Percentiles rank a stretch among this genome's conserved stretches.
Conservation (phyloP, 2,329 filamentous ascomycete species). For the Microsporum audouinii region DNA sequence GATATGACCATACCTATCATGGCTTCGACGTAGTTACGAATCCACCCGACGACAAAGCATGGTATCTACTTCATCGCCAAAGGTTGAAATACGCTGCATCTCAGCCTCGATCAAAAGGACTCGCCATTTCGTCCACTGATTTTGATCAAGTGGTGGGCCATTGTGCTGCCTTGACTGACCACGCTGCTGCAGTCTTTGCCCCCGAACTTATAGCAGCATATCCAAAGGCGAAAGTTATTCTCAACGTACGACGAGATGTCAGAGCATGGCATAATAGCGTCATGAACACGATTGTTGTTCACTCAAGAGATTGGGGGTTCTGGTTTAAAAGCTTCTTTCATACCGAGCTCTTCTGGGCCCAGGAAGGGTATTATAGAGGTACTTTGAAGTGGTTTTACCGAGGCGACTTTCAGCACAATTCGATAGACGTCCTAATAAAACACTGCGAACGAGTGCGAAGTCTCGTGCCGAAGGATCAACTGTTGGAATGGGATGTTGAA, state of each 20-base stretch:
- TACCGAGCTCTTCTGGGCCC: background rate
- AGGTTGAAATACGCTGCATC: conserved; percentile 33
- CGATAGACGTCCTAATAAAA: conserved; percentile 18
- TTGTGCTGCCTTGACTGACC: conserved; percentile 51
- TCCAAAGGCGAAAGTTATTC: conserved; percentile 59
- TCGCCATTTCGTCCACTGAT: background rate
- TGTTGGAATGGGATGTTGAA: conserved; percentile 44
- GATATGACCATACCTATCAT: conserved; percentile 60
- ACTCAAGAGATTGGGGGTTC: background rate
- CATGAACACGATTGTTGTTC: conserved; percentile 22
- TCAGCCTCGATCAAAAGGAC: background rate
- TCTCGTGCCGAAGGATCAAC: conserved; percentile 38
- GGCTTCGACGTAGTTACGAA: conserved; percentile 61
- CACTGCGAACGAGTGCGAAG: conserved; percentile 44
- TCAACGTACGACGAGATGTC: conserved; percentile 52
- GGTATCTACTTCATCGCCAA: conserved; percentile 56
- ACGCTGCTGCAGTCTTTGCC: conserved; percentile 56
- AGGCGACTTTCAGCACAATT: background rate
- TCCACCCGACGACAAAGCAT: conserved; percentile 55
- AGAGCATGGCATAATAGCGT: conserved; percentile 44
- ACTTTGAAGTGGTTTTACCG: background rate
- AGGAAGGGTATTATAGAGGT: background rate
- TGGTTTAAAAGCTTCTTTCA: background rate
- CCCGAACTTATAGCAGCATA: conserved; percentile 61
- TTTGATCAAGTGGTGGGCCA: background rate